Evolutionary conservation across 176 grass and related monocot genomes (phyloP), one percentile per base, ranked within the genome.

Genomic region (Eremochloa ophiuroides): DNA sequence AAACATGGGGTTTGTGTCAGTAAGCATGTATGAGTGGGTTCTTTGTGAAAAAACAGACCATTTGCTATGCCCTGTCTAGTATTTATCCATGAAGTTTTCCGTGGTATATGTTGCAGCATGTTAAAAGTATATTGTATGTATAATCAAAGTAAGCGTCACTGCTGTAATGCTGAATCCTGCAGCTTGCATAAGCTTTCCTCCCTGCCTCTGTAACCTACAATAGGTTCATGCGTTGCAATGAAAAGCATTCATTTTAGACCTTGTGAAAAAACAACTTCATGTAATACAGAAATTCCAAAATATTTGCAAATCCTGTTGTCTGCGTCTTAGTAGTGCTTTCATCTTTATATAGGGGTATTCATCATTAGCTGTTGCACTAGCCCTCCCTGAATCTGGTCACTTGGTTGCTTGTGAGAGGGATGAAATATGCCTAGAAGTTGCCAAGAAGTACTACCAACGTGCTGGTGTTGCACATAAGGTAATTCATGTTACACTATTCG

Each of bases 321-420:
- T 10, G 51, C 61, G 10, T 50, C 7, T 41, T 40, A 51, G 6
- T 41, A 62, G 0, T 74, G 23, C 34, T 51, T 75, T 28, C 34
- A 47, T 71, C 25, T 82, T 84, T 64, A 48, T 43, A 38, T 56
- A 98, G 95, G 95, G 95, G 35, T 98, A 98, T 88, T 98, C 95
- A 10, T 98, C 95, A 34, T 82, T 98, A 84, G 90, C 95, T 74
- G 72, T 98, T 42, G 95, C 95, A 82, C 70, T 98, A 76, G 86
- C 82, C 28, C 93, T 98, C 53, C 95, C 95, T 71, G 92, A 94
- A 83, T 93, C 90, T 62, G 92, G 95, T 70, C 51, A 13, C 56
- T 88, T 98, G 81, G 82, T 98, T 89, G 95, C 95, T 88, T 98
- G 95, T 84, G 95, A 98, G 82, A 91, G 92, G 84, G 95, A 98